Conservation (phyloP, 257 asterid genomes). For the Primulina eburnea region DNA sequence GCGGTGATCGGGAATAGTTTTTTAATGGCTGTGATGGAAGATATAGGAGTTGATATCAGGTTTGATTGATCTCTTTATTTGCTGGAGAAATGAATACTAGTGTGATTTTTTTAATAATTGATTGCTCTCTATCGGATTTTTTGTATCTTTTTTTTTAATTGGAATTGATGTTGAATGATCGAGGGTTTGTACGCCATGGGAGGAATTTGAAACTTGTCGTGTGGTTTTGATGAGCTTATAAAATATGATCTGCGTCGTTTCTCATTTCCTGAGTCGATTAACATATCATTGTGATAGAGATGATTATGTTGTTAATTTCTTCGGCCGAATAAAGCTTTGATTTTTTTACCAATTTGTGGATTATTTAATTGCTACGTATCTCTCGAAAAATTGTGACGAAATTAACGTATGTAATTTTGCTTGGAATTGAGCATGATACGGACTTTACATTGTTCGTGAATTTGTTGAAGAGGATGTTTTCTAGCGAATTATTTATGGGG, state of each 20-base stretch:
- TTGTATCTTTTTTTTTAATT: background rate
- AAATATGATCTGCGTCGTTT: conserved; percentile 1
- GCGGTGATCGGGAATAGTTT: background rate
- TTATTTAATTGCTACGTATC: background rate
- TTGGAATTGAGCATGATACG: background rate
- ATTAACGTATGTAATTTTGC: background rate
- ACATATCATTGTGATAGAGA: conserved; percentile 5
- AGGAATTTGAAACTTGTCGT: background rate
- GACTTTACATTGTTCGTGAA: background rate
- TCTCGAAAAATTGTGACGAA: background rate
- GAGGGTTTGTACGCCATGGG: background rate
- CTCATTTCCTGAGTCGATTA: background rate
- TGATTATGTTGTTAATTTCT: background rate
- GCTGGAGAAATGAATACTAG: background rate
- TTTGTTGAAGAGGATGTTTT: background rate
- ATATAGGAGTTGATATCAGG: conserved; percentile 44
- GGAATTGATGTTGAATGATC: background rate
- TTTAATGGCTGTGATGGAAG: conserved; percentile 33
- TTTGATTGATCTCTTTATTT: conserved; percentile 17
- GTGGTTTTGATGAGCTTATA: background rate
- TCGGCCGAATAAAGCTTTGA: background rate
- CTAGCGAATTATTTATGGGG: conserved; percentile 8
- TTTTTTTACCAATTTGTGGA: background rate
- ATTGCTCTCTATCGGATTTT: background rate
- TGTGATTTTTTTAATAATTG: background rate